Evolutionary conservation across 768 basidiomycete species (phyloP).

Genomic region (Clitopilus hobsonii): DNA sequence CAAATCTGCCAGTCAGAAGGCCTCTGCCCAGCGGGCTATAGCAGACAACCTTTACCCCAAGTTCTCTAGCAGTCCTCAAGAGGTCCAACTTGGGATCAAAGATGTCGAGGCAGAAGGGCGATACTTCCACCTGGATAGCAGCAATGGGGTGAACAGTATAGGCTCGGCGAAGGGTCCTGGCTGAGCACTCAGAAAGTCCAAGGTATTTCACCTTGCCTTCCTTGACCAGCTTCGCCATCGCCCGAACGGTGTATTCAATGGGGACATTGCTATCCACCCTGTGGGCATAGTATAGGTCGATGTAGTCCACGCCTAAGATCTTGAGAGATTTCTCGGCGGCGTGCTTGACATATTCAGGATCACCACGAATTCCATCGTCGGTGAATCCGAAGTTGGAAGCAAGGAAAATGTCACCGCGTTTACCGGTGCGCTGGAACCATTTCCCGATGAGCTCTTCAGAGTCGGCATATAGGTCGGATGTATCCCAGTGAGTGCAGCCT

Average conservation of each 20-base stretch:
- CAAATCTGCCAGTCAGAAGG: constrained; percentile 36
- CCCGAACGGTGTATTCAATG: constrained; percentile 30
- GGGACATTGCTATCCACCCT: constrained; percentile 19
- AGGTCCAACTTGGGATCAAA: constrained; percentile 33
- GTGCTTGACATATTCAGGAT: constrained; percentile 31
- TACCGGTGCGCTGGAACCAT: constrained; percentile 42
- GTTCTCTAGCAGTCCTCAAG: constrained; percentile 35
- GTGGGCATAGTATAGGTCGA: constrained; percentile 37
- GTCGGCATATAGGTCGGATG: constrained; percentile 36
- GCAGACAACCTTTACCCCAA: constrained; percentile 39
- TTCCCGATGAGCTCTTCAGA: constrained; percentile 36
- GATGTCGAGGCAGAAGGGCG: constrained; percentile 37
- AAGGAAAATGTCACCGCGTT: constrained; percentile 45
- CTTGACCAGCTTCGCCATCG: constrained; percentile 32
- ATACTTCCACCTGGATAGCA: constrained; percentile 40
- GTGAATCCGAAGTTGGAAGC: constrained; percentile 48
- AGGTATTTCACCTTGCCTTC: constrained; percentile 42
- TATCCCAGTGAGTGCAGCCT: constrained; percentile 46
- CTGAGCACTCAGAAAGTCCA: constrained; percentile 47
- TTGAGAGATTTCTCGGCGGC: constrained; percentile 28
- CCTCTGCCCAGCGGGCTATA: constrained; percentile 51
- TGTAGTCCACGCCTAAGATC: constrained; percentile 25
- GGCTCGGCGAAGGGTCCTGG: constrained; percentile 41
- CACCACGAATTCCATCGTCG: constrained; percentile 19
- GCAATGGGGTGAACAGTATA: constrained; percentile 41